Evolutionary conservation across 176 grass and related monocot species (phyloP).

Genomic region (Alloteropsis semialata): DNA sequence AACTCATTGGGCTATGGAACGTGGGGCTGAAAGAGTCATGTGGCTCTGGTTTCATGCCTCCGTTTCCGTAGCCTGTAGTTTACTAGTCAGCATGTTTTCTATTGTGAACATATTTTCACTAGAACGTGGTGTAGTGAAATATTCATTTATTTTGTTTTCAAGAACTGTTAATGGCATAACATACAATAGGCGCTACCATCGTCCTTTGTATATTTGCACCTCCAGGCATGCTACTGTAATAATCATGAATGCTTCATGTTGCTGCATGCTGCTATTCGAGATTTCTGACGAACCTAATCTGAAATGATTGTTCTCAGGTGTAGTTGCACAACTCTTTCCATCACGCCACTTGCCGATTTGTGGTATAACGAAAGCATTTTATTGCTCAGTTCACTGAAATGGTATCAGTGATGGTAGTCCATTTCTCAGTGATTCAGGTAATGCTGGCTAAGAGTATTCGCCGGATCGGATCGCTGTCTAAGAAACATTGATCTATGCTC

Average conservation of each 20-base stretch:
- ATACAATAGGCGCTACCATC: not conserved
- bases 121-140: not conserved
- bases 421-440: not conserved
- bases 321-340: not conserved
- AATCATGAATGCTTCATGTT: not conserved
- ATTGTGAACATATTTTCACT: not conserved
- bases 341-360: not conserved
- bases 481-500: not conserved
- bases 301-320: not conserved
- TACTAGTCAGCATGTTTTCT: not conserved
- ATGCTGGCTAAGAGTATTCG: not conserved
- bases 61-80: not conserved
- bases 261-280: not conserved
- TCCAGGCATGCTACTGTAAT: not conserved
- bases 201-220: not conserved
- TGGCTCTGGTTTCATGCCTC: slow-evolving; percentile 1
- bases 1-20: not conserved
- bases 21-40: not conserved
- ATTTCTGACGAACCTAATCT: not conserved
- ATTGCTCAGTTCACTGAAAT: not conserved
- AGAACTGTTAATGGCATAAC: not conserved
- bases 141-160: not conserved
- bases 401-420: not conserved
- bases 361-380: not conserved
- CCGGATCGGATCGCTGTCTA: not conserved